Evolutionary conservation across 163 green algal species (phyloP).

Genomic region (Chlorella variabilis): DNA sequence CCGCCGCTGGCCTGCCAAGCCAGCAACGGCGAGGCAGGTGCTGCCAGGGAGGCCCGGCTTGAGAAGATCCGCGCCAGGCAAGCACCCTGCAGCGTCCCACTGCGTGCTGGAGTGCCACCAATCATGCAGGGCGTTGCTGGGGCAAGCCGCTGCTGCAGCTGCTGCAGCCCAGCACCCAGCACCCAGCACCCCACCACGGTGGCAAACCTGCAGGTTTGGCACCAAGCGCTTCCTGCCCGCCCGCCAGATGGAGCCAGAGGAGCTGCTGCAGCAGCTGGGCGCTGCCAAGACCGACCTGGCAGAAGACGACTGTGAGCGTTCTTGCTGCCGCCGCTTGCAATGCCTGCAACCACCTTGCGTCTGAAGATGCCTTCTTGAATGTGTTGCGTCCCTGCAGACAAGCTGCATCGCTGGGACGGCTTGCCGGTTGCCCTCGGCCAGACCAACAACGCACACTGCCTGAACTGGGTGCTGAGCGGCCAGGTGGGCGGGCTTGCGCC

Average conservation of each 20-base stretch:
- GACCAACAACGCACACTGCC: background rate
- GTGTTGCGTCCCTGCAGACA: background rate
- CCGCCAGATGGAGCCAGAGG: conserved; percentile 6
- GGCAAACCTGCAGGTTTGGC: conserved; percentile 28
- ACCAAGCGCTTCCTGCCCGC: background rate
- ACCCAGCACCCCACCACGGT: no score
- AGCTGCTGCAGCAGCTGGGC: conserved; percentile 23
- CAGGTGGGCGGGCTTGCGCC: background rate
- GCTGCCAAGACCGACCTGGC: background rate
- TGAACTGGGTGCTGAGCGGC: conserved; percentile 9
- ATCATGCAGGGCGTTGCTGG: no score
- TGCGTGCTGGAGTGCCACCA: no score
- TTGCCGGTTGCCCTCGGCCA: conserved; percentile 2
- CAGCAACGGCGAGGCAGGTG: background rate
- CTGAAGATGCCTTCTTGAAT: no score
- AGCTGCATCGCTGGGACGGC: conserved; percentile 8
- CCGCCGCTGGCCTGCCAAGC: no score
- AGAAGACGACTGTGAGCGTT: background rate
- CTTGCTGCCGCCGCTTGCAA: no score
- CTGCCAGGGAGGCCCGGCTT: background rate
- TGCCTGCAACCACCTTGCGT: no score
- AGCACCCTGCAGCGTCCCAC: no score
- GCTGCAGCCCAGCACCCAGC: no score
- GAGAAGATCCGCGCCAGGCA: background rate
- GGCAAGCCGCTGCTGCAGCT: background rate